Evolutionary conservation across 192 early-diverging fungal species (phyloP), one percentile per base, ranked within the genome.

Genomic region (Ambispora gerdemannii): DNA sequence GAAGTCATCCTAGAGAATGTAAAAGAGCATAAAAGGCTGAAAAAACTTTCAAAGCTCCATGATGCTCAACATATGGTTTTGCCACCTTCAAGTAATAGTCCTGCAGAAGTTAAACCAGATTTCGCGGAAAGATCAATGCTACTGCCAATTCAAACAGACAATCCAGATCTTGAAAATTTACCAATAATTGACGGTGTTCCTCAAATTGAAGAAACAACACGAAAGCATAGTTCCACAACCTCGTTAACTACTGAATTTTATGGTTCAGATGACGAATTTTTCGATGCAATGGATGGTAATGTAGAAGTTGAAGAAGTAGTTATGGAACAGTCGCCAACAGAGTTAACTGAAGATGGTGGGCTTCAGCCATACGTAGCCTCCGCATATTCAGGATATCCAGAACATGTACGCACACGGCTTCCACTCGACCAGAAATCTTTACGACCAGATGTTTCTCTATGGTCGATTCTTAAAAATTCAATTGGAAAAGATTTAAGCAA

Each of bases 401-500:
- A 50, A 0, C 50, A 72, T 28, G 36, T 82, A 25, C 86, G 84
- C 50, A 72, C 73, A 0, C 55, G 72, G 7, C 79, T 90, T 38
- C 86, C 87, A 13, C 78, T 79, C 36, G 81, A 78, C 38, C 73
- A 76, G 33, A 78, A 76, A 2, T 78, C 73, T 60, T 53, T 79
- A 65, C 72, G 78, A 63, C 93, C 93, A n/a, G 80, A 84, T 27
- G 83, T 94, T 32, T 85, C 85, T 19, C 77, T 93, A 71, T 95
- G 93, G 92, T 85, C 88, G n/a, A 87, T 95, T 65, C 80, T 95
- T 33, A 94, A 91, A 78, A 89, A 87, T 51, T 89, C 92, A 2
- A 91, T 95, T 28, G 93, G 93, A 60, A 94, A 89, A 81, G 90
- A 95, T 63, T 76, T 95, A 71, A 84, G 84, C 32, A 89, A 90